phyloP scores from a whole-genome alignment of 2,329 filamentous ascomycete genomes.

The Neospermospora avenae region DNA sequence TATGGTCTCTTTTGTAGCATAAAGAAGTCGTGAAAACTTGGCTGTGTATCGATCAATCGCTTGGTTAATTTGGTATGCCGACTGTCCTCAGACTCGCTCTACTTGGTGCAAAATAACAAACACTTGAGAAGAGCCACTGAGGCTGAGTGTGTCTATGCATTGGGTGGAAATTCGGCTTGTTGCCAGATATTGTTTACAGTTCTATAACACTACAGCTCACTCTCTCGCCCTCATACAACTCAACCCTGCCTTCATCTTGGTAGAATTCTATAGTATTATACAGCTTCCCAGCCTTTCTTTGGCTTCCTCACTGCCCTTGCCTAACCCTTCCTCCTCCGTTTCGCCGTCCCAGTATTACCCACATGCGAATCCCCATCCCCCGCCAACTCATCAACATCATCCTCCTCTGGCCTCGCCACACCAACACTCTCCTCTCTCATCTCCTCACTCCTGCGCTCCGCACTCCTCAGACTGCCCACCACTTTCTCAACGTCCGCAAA shows the following conservation, averaged over 20 bases:
- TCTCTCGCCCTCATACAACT: too few species aligned
- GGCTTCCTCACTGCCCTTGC: background rate
- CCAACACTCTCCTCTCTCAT: conserved; percentile 23
- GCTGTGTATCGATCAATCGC: too few species aligned
- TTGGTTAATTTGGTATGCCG: too few species aligned
- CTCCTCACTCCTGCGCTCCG: conserved; percentile 33
- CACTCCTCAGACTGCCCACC: conserved; percentile 30
- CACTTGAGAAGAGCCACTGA: background rate
- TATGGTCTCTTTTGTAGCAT: too few species aligned
- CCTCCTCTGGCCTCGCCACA: conserved; percentile 16
- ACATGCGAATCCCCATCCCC: conserved; percentile 23
- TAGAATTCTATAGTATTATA: too few species aligned
- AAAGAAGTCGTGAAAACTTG: too few species aligned
- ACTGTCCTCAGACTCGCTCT: background rate
- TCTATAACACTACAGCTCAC: background rate
- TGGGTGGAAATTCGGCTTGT: background rate
- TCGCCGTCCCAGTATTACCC: conserved; percentile 21
- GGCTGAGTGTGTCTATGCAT: background rate
- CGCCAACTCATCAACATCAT: conserved; percentile 29
- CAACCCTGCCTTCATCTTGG: too few species aligned
- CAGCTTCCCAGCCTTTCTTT: too few species aligned
- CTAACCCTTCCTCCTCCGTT: conserved; percentile 28
- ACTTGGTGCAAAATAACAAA: background rate
- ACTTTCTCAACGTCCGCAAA: conserved; percentile 74
- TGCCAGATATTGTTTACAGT: conserved; percentile 1